Evolutionary conservation across 306 rosid species (phyloP).

Genomic region (Amphicarpaea edgeworthii): DNA sequence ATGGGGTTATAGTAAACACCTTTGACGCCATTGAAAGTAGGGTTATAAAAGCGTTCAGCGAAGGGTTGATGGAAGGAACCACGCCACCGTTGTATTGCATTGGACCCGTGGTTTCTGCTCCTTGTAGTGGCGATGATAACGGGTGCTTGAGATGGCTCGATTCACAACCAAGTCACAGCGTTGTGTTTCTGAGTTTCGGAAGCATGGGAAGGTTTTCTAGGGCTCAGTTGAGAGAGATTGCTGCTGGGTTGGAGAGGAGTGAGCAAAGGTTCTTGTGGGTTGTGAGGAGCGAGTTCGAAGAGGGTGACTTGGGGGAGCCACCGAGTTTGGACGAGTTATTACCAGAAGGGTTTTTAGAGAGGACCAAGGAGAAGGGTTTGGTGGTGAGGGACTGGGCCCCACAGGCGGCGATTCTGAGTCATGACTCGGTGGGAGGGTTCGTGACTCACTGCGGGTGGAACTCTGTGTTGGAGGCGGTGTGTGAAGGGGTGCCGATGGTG

Average conservation of each 20-base stretch:
- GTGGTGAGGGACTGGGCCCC: constrained; percentile 62
- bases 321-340: constrained; percentile 47
- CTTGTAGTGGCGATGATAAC: neutral
- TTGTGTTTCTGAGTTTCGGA: constrained; percentile 63
- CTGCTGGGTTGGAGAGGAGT: constrained; percentile 58
- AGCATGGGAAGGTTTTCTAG: constrained; percentile 58
- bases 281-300: neutral
- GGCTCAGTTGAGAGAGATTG: constrained; percentile 53
- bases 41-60: constrained; percentile 17
- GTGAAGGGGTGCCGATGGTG: constrained; percentile 45
- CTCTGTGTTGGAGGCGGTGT: constrained; percentile 62
- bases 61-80: constrained; percentile 25
- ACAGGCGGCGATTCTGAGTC: constrained; percentile 55
- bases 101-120: neutral
- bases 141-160: constrained; percentile 60
- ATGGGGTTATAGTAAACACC: constrained; percentile 12
- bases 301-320: constrained; percentile 28
- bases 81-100: constrained; percentile 36
- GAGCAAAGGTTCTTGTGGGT: constrained; percentile 48
- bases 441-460: constrained; percentile 74
- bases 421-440: constrained; percentile 60
- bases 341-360: constrained; percentile 56
- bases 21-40: constrained; percentile 7
- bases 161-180: constrained; percentile 52
- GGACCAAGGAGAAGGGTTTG: constrained; percentile 45